Percentiles rank a stretch among this genome's conserved stretches.
Evolutionary conservation across 495 filamentous ascomycete genomes (phyloP).

Genomic region (Physcia stellaris): DNA sequence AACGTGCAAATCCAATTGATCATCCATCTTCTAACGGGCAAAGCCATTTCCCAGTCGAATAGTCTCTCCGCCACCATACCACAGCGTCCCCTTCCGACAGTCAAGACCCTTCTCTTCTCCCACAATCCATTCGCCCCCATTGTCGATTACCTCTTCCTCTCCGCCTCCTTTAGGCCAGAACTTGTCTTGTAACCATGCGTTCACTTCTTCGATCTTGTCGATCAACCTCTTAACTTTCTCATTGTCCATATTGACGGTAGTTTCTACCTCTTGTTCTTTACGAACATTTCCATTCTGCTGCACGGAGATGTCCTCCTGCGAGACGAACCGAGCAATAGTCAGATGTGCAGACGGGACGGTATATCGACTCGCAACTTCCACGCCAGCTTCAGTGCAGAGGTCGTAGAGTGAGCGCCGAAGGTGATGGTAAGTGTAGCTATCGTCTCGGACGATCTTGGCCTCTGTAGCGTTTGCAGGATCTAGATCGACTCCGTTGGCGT

Average conservation of each 20-base stretch:
- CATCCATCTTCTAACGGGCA: slow-evolving; percentile 1
- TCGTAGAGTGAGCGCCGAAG: slow-evolving; percentile 65
- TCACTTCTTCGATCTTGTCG: slow-evolving; percentile 57
- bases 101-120: slow-evolving; percentile 67
- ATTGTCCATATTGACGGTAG: slow-evolving; percentile 17
- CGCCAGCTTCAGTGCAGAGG: slow-evolving; percentile 39
- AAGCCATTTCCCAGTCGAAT: slow-evolving; percentile 50
- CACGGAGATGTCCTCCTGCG: slow-evolving; percentile 32
- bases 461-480: too few relatives aligned
- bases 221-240: slow-evolving; percentile 46
- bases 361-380: slow-evolving; percentile 59
- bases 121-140: slow-evolving; percentile 52
- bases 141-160: slow-evolving; percentile 26
- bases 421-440: slow-evolving; percentile 78
- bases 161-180: slow-evolving; percentile 46
- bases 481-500: too few relatives aligned
- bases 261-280: too few relatives aligned
- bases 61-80: slow-evolving; percentile 70
- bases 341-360: slow-evolving; percentile 78
- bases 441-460: slow-evolving; percentile 22
- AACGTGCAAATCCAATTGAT: too few relatives aligned
- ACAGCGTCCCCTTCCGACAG: slow-evolving; percentile 53
- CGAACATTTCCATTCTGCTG: slow-evolving; percentile 19
- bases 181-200: slow-evolving; percentile 49
- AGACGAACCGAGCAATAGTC: slow-evolving; percentile 70